A percentile compares a stretch with the other conserved stretches of the same genome.
Conservation (phyloP, 2,329 filamentous ascomycete genomes). For the Colletotrichum sp. region DNA sequence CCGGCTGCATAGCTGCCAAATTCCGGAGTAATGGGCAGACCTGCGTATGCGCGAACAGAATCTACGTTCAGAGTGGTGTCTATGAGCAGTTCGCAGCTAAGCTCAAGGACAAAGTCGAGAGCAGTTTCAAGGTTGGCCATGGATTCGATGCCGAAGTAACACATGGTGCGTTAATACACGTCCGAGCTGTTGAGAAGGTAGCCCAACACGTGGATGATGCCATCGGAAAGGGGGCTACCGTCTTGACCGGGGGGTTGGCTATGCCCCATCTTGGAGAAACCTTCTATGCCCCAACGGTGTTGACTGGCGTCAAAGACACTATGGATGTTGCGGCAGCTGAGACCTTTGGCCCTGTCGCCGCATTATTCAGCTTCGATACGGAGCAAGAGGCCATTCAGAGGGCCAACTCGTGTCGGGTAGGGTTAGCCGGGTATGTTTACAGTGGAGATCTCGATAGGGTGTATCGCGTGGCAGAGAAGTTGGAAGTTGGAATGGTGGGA, state of each 20-base stretch:
- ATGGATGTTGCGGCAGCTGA: constrained; percentile 89
- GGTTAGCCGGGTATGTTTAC: constrained; percentile 94
- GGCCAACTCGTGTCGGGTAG: constrained; percentile 84
- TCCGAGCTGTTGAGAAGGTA: constrained; percentile 80
- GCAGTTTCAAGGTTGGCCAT: constrained; percentile 74
- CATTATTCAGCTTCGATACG: constrained; percentile 84
- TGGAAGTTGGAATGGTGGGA: constrained; percentile 89
- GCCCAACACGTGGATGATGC: constrained; percentile 82
- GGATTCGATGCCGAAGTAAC: constrained; percentile 75
- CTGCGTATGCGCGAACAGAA: constrained; percentile 87
- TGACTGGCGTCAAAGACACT: constrained; percentile 82
- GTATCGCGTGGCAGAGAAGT: constrained; percentile 66
- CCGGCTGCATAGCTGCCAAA: constrained; percentile 83
- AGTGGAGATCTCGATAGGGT: constrained; percentile 66
- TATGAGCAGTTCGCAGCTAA: constrained; percentile 76
- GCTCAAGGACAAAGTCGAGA: constrained; percentile 74
- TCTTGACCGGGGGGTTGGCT: constrained; percentile 77
- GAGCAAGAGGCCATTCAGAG: constrained; percentile 87
- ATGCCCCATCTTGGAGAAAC: constrained; percentile 69
- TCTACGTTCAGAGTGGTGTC: constrained; percentile 80
- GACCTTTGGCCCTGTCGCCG: constrained; percentile 94
- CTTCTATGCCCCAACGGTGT: constrained; percentile 90
- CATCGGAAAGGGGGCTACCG: constrained; percentile 74
- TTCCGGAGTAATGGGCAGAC: constrained; percentile 96
- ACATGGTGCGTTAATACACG: constrained; percentile 86